Evolutionary conservation across 768 basidiomycete species (phyloP), one percentile per base, ranked within the genome.

Genomic region (Mycena olivaceomarginata): DNA sequence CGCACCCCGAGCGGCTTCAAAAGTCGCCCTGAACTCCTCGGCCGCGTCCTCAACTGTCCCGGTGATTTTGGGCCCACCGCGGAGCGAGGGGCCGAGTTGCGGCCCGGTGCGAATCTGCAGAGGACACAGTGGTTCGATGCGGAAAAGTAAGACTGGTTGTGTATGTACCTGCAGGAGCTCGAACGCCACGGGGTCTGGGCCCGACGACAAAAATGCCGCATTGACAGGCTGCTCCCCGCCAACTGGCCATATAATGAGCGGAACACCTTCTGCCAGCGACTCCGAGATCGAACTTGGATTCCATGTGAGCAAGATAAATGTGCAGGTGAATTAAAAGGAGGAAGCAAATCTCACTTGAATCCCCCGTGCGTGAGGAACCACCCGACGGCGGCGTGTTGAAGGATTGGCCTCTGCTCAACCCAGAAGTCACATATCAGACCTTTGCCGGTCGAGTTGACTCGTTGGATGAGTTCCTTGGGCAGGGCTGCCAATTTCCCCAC

Each of bases 401-500:
- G 53, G 65, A 74, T 74, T 39, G 72, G 65, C n/a, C 72, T 51
- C 25, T 74, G 72, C 22, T 74, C 72, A 0, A 74, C 72, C 72
- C 72, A 75, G 62, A 70, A 75, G 31, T 63, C 45, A 60, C 74
- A 75, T 25, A 70, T 45, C 5, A 75, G 68, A 15, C 75, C 75
- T 22, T 39, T 63, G 39, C 75, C 70, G 65, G 70, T 72, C 20
- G 53, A 20, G 40, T 76, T 71, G 25, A 72, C 70, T 12, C 70
- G 70, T 22, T 76, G 56, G 45, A 72, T 68, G 20, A 63, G 18
- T 18, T 43, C 40, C 5, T 60, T 18, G 6, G 76, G 72, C 25
- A 77, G 72, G 57, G 63, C 64, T 73, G 31, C 31, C 31, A 31
- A 31, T 31, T 31, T 31, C 31, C 31, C 31, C 31, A 31, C 31